Conservation (phyloP, 768 basidiomycete species). For the Tricholoma terreum region DNA sequence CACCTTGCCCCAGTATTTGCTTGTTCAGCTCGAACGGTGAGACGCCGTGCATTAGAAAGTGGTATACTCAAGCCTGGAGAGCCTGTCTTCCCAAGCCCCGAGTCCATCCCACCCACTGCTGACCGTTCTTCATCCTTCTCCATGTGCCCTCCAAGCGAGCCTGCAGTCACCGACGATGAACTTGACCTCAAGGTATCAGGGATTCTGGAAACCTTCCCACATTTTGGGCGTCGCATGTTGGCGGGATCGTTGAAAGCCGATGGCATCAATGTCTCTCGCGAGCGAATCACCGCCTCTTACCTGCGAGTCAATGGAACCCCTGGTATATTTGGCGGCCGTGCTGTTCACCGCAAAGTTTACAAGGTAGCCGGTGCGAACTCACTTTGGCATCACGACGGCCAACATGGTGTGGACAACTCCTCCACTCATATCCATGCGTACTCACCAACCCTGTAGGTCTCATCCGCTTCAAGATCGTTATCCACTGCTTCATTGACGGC, state of each 20-base stretch:
- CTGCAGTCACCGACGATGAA: slow-evolving; percentile 17
- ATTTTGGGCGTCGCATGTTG: slow-evolving; percentile 24
- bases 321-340: slow-evolving; percentile 18
- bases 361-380: slow-evolving; percentile 33
- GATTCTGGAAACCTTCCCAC: slow-evolving; percentile 23
- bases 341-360: slow-evolving; percentile 27
- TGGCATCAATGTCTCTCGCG: slow-evolving; percentile 19
- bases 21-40: slow-evolving; percentile 5
- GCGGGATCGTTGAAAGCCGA: slow-evolving; percentile 17
- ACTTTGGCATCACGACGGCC: slow-evolving; percentile 38
- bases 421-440: background rate
- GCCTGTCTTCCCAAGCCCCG: no score
- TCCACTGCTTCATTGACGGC: slow-evolving; percentile 33
- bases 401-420: slow-evolving; percentile 25
- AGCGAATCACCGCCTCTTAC: slow-evolving; percentile 15
- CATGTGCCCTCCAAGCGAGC: slow-evolving; percentile 6
- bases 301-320: slow-evolving; percentile 20
- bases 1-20: background rate
- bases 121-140: background rate
- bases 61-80: no score
- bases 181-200: slow-evolving; percentile 19
- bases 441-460: slow-evolving; percentile 3
- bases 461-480: slow-evolving; percentile 26
- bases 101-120: background rate
- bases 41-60: background rate